Percentiles rank a stretch among this genome's conserved stretches.
Conservation (phyloP, 352 stramenopile genomes). For the Blastocystis sp. region DNA sequence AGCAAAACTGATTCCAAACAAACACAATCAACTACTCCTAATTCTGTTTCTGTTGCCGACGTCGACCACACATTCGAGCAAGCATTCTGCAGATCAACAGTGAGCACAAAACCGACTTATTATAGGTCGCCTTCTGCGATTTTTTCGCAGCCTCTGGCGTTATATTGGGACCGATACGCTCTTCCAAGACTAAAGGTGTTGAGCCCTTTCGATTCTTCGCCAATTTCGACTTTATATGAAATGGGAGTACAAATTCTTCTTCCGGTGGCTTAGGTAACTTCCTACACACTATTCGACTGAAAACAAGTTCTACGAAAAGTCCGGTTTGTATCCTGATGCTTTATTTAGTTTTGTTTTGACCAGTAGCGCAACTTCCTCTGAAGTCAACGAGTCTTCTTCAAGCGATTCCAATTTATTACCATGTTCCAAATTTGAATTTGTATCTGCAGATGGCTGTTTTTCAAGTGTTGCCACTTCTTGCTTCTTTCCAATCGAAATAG, state of each 20-base stretch:
- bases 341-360: background rate
- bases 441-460: too few species aligned
- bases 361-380: background rate
- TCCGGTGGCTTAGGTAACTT: slow-evolving; percentile 48
- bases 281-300: background rate
- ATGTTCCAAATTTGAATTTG: too few species aligned
- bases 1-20: slow-evolving; percentile 1
- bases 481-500: background rate
- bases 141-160: background rate
- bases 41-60: background rate
- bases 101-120: background rate
- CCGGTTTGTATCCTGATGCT: background rate
- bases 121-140: slow-evolving; percentile 15
- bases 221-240: background rate
- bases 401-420: too few species aligned
- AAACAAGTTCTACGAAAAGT: background rate
- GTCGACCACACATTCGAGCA: background rate
- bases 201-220: background rate
- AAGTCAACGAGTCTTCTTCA: background rate
- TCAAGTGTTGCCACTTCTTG: background rate
- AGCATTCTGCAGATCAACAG: slow-evolving; percentile 35
- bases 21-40: background rate
- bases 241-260: background rate
- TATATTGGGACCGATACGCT: slow-evolving; percentile 10
- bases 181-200: background rate